A percentile compares a stretch with the other conserved stretches of the same genome.
Evolutionary conservation across 306 rosid genomes (phyloP).

Genomic region (Herpetospermum pedunculosum): DNA sequence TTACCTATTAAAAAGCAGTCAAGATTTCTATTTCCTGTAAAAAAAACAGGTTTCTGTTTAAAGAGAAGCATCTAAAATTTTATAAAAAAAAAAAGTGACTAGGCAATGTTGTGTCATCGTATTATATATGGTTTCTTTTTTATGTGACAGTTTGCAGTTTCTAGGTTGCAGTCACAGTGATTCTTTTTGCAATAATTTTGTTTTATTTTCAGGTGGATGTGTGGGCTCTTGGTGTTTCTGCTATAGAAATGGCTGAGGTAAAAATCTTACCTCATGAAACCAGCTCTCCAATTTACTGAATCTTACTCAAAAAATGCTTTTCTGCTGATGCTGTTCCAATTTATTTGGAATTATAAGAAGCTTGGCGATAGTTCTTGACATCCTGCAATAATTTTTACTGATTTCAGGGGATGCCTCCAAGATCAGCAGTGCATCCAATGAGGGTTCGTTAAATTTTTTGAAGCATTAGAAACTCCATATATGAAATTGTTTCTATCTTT

Average conservation of each 20-base stretch:
- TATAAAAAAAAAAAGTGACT: neutral
- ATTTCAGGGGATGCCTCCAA: conserved; percentile 96
- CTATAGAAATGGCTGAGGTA: conserved; percentile 99
- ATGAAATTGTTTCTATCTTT: neutral
- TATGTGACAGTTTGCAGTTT: neutral
- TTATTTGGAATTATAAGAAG: neutral
- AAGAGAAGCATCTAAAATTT: neutral
- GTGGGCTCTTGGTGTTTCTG: conserved; percentile 99
- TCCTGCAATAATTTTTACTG: conserved; percentile 8
- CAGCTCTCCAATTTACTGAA: neutral
- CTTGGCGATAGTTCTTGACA: conserved; percentile 7
- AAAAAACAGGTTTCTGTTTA: neutral
- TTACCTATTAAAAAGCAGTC: neutral
- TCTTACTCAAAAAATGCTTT: neutral
- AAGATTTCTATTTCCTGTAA: neutral
- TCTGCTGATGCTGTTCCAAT: neutral
- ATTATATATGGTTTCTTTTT: neutral
- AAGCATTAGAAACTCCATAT: neutral
- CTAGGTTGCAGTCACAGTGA: neutral
- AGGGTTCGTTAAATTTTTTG: conserved; percentile 47
- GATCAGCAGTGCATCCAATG: conserved; percentile 96
- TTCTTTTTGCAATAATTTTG: neutral
- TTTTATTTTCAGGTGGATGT: conserved; percentile 74
- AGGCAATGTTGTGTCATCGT: neutral
- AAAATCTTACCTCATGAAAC: neutral